A percentile compares a stretch with the other conserved stretches of the same genome.
Evolutionary conservation across 306 rosid species (phyloP).

Genomic region (Fagus crenata): DNA sequence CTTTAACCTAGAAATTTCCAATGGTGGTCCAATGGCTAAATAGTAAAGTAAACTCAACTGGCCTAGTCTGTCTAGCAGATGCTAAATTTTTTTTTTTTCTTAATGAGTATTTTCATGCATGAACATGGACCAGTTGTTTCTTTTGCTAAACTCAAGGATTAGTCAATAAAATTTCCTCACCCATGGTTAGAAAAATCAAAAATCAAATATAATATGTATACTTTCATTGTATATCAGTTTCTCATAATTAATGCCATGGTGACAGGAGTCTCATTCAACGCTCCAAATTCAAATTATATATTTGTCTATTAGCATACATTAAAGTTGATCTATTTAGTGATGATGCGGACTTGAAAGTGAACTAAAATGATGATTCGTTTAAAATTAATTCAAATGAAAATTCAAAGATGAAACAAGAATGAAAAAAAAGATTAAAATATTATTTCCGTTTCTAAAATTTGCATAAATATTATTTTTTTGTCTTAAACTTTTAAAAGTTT

Average conservation of each 20-base stretch:
- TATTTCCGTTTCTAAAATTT: no score
- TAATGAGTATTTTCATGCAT: not conserved
- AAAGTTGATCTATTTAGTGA: not conserved
- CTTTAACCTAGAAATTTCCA: not conserved
- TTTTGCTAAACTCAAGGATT: not conserved
- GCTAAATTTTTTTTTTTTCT: not conserved
- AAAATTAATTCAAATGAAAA: no score
- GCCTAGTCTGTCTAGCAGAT: not conserved
- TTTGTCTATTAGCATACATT: not conserved
- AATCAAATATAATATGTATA: not conserved
- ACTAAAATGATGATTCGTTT: no score
- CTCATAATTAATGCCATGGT: not conserved
- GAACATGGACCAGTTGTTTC: not conserved
- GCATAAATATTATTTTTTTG: no score
- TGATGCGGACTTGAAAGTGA: not conserved
- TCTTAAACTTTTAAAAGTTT: no score
- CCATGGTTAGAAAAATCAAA: not conserved
- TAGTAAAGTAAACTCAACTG: not conserved
- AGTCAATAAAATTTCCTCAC: not conserved
- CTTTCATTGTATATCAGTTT: not conserved
- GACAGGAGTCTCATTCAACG: slow-evolving; percentile 28
- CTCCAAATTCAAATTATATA: slow-evolving; percentile 14
- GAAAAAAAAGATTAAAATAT: no score
- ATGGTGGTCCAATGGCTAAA: slow-evolving; percentile 11
- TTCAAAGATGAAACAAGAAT: no score